A percentile compares a stretch with the other conserved stretches of the same genome.
Evolutionary conservation across 2,329 filamentous ascomycete species (phyloP).

Genomic region (Zasmidium cellare): DNA sequence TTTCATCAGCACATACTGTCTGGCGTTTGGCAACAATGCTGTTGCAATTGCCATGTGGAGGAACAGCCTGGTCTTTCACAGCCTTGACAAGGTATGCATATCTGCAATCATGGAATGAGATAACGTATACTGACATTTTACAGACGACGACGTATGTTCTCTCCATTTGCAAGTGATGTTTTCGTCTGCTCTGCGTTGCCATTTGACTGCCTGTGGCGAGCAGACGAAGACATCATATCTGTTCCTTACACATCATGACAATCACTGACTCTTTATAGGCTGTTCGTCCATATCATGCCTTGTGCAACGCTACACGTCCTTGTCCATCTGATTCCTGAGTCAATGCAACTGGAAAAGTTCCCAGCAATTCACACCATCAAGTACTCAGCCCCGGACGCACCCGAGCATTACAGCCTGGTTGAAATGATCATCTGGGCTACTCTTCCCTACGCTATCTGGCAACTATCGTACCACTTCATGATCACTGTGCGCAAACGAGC

Average conservation of each 20-base stretch:
- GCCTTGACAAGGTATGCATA: conserved; percentile 80
- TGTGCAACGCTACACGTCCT: conserved; percentile 91
- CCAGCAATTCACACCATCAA: conserved; percentile 85
- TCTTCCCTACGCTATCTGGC: conserved; percentile 90
- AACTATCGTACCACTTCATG: conserved; percentile 87
- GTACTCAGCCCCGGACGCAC: conserved; percentile 64
- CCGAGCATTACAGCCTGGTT: conserved; percentile 70
- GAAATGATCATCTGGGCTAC: conserved; percentile 96
- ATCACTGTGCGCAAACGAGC: conserved; percentile 94
- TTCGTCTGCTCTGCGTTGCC: not conserved
- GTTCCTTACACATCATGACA: conserved; percentile 33
- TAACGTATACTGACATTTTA: conserved; percentile 19
- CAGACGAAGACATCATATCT: too few relatives aligned
- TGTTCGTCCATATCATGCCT: conserved; percentile 99
- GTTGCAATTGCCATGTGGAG: conserved; percentile 99
- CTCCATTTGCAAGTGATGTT: not conserved
- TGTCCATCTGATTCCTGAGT: conserved; percentile 73
- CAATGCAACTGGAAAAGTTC: conserved; percentile 68
- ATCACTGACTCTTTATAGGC: conserved; percentile 37
- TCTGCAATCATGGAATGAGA: conserved; percentile 14
- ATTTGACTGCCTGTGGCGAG: too few relatives aligned
- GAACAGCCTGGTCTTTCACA: conserved; percentile 97
- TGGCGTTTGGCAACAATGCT: conserved; percentile 95
- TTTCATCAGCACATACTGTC: conserved; percentile 87
- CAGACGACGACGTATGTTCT: not conserved